Evolutionary conservation across 306 rosid genomes (phyloP).

Genomic region (Sicyos baderoa): DNA sequence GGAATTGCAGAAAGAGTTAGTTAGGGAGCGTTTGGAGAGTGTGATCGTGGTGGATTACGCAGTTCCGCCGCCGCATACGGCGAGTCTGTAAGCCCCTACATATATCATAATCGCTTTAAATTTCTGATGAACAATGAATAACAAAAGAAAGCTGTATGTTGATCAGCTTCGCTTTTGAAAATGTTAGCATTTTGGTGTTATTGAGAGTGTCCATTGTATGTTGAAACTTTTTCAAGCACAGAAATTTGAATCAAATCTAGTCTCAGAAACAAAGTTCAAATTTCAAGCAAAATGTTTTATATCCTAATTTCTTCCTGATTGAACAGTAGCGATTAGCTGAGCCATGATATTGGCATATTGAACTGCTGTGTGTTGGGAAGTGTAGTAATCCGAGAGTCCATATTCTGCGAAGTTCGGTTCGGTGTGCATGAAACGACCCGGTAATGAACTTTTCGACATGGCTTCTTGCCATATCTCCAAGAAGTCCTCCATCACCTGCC

Average conservation of each 20-base stretch:
- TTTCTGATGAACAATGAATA: background rate
- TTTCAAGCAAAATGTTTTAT: background rate
- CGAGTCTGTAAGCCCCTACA: slow-evolving; percentile 44
- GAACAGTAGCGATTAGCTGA: slow-evolving; percentile 66
- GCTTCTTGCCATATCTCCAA: slow-evolving; percentile 60
- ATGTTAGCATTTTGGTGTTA: background rate
- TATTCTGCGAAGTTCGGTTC: slow-evolving; percentile 67
- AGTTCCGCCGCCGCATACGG: slow-evolving; percentile 39
- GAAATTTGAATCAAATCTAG: background rate
- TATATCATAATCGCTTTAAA: background rate
- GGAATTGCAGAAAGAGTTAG: slow-evolving; percentile 59
- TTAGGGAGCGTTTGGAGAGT: slow-evolving; percentile 48
- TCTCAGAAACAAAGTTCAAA: background rate
- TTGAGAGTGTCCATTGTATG: background rate
- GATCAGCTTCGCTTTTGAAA: background rate
- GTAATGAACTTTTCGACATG: slow-evolving; percentile 65
- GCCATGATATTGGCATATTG: slow-evolving; percentile 74
- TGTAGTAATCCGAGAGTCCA: slow-evolving; percentile 61
- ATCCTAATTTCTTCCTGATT: slow-evolving; percentile 44
- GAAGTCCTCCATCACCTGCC: slow-evolving; percentile 72
- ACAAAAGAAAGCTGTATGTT: background rate
- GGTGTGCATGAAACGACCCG: slow-evolving; percentile 71
- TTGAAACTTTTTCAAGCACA: background rate
- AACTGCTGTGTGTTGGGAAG: slow-evolving; percentile 75
- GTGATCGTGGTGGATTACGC: slow-evolving; percentile 58